Percentiles rank a stretch among this genome's conserved stretches.
Evolutionary conservation across 179 eudicot genomes (phyloP).

Genomic region (Kewa caespitosa): DNA sequence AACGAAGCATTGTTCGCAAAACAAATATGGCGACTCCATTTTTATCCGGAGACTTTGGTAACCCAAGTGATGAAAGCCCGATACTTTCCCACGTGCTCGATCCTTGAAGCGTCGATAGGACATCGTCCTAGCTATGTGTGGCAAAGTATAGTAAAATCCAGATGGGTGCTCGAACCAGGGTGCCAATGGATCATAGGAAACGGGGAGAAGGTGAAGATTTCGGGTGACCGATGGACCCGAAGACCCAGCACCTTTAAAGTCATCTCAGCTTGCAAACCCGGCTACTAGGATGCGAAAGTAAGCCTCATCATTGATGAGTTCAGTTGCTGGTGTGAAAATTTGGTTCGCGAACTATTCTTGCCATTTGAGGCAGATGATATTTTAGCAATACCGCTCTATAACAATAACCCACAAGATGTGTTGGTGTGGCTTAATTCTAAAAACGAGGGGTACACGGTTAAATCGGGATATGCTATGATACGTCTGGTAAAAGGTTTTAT

Average conservation of each 20-base stretch:
- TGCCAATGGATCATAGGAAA: not conserved
- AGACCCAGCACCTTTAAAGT: not conserved
- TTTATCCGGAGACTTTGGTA: not conserved
- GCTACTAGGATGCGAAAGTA: not conserved
- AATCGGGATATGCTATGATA: not conserved
- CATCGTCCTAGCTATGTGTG: not conserved
- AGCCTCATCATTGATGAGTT: too few relatives aligned
- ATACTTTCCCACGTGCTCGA: not conserved
- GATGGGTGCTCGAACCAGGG: not conserved
- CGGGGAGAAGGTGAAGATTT: not conserved
- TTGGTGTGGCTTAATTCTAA: not conserved
- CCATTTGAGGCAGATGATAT: not conserved
- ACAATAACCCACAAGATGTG: not conserved
- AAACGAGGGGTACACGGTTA: not conserved
- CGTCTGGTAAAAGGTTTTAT: too few relatives aligned
- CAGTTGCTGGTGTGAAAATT: not conserved
- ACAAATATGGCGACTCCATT: not conserved
- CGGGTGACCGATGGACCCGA: not conserved
- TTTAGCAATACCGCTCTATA: not conserved
- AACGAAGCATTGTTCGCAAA: not conserved
- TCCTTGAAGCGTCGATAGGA: not conserved
- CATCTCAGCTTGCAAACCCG: not conserved
- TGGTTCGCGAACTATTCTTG: not conserved
- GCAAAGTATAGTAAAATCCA: not conserved
- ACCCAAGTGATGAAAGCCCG: not conserved